Base-by-base conservation (phyloP, 2,329 filamentous ascomycete genomes). In the Zopfia rhizophila region DNA sequence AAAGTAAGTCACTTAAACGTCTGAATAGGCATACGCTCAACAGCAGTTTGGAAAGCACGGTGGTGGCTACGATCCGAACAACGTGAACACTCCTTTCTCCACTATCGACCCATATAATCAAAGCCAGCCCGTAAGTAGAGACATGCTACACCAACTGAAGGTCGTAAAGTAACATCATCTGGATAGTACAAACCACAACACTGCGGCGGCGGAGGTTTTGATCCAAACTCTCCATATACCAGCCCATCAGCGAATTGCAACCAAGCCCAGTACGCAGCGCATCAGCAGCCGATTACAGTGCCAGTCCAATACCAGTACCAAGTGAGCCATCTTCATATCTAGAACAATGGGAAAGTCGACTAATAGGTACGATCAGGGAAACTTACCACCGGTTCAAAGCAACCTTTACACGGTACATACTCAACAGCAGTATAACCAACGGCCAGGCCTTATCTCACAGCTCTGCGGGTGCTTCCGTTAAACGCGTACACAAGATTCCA, bases 11-110 rank as follows among this genome's bases (percentile, higher is more conserved):
- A n/a, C 24, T 27, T 8, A 27, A n/a, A 27, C 24, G 8, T 8
- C n/a, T 27, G 8, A 27, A n/a, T 44, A 64, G 61, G 61, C 56
- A 45, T 59, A 57, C 32, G 21, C 49, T 51, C 28, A 43, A 13
- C 38, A 44, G 24, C 16, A 38, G 11, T 18, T 18, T 7, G 3
- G 7, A 35, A 18, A n/a, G 17, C 31, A 35, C 31, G 31, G 31
- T 19, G 31, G 31, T 17, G 31, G 14, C n/a, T 35, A 35, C 31
- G 21, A 35, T 19, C 31, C 31, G 21, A 35, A 18, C 31, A 35
- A 35, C 16, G 12, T 19, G 2, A 19, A 5, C 12, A 18, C 19
- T 35, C 14, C 31, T 19, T 18, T 18, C 14, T 11, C 48, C 5
- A 48, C 36, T 22, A 31, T 45, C 14, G 36, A 35, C 7, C 27